Base-by-base conservation (phyloP, 495 filamentous ascomycete genomes). In the Glonium stellatum region DNA sequence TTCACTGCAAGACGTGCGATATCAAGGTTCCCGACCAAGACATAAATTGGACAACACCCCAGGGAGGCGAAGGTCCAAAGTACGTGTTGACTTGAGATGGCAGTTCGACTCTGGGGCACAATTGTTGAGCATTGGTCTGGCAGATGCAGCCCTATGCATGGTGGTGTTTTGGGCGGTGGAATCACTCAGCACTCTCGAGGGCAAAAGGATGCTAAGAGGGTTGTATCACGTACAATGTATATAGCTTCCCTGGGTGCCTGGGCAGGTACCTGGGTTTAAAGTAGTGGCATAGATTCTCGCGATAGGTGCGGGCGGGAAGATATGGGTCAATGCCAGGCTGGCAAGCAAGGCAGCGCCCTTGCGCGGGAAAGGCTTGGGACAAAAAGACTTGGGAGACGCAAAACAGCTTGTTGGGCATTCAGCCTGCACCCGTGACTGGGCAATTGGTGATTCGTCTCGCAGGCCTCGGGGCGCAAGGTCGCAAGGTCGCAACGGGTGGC, bases 1-100 rank as follows among this genome's bases (percentile, higher is more conserved):
- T 99, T 57, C 93, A 99, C 74, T 99, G 93, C 79, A 99, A 99
- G 82, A 97, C 93, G 3, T 99, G 93, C 70, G 93, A 99, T 74
- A 97, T 99, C 73, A 99, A 99, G 78, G 92, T 87, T 12, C 93
- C 93, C 2, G 82, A 85, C 53, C 93, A 99, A 75, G 93, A 96
- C 72, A 97, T 97, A 72, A 95, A 95, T 74, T 96, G 92, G 91
- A 81, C 88, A 57, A 92, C 92, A 4, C 93, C 93, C 21, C 90
- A 96, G 72, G 93, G 95, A 57, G 93, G 93, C 22, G 93, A 96
- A 73, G 93, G 93, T 1, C 93, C 93, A 4, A 97, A 97, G 72
- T 98, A 98, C 72, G 87, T 87, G 68, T 87, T 95, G 87, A 97
- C 93, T 25, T 44, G 39, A 44, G 18, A 31, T 31, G 27, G 27